Conservation (phyloP, 2,329 filamentous ascomycete genomes). For the Thelonectria rubi region DNA sequence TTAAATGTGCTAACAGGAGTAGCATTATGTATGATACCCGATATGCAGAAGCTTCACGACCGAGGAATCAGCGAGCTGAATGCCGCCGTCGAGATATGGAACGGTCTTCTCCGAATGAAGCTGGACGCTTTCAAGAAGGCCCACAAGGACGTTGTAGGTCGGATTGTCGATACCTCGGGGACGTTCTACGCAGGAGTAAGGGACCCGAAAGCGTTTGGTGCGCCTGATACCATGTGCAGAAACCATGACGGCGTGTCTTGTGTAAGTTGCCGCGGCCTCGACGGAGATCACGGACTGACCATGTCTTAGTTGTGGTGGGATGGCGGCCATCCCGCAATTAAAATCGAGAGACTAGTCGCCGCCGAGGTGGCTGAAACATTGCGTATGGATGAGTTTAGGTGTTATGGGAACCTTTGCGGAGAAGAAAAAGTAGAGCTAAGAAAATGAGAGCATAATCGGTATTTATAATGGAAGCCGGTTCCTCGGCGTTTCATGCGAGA, state of each 20-base stretch:
- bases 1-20: neutral
- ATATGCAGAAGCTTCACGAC: constrained; percentile 8
- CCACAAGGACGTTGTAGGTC: constrained; percentile 1
- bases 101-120: constrained; percentile 6
- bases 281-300: neutral
- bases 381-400: neutral
- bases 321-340: constrained; percentile 8
- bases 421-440: neutral
- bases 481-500: no score
- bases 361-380: constrained; percentile 13
- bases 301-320: constrained; percentile 17
- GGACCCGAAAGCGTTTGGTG: constrained; percentile 11
- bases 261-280: neutral
- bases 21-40: constrained; percentile 16
- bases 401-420: neutral
- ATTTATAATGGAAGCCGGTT: no score
- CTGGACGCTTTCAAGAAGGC: constrained; percentile 11
- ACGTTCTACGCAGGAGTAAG: constrained; percentile 9
- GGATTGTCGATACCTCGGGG: constrained; percentile 8
- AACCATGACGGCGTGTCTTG: constrained; percentile 11
- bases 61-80: constrained; percentile 16
- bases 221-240: constrained; percentile 3
- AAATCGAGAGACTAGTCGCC: constrained; percentile 19
- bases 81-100: constrained; percentile 16
- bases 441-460: neutral